Evolutionary conservation across 495 filamentous ascomycete species (phyloP), one percentile per base, ranked within the genome.

Genomic region (Aspergillus asperescens): DNA sequence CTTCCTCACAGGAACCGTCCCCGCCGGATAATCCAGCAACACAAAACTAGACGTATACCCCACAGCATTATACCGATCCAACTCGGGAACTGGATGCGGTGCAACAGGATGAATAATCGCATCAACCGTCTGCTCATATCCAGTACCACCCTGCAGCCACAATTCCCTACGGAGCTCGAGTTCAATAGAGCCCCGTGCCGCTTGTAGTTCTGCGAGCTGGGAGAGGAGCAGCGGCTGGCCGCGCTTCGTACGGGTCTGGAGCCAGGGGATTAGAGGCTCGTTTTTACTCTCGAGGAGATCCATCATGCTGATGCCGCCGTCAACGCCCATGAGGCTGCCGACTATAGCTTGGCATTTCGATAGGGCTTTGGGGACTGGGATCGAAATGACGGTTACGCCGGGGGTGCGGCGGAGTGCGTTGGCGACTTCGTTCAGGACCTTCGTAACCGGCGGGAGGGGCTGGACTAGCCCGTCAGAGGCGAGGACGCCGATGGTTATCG

Each of bases 1-100:
- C 1, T 60, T 52, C 4, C 82, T 62, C 6, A 85, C 74, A 0
- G 82, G 83, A 0, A 85, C 53, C 1, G 68, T 63, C 0, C 77
- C 84, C n/a, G 82, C 77, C 0, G 82, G 77, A 48, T 76, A 83
- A 58, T 87, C 82, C 12, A 87, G 59, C 48, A 85, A 55, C 6
- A 83, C 81, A 48, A 81, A 85, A 8, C 67, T 72, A 13, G 72
- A 77, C 0, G 83, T 85, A 58, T 86, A 86, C 22, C 80, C 77
- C 0, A 80, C 74, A 0, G 71, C 75, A 66, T 83, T 83, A 67
- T 81, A 87, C 3, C 74, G 61, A 63, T 87, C 84, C 40, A 83
- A 69, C n/a, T 74, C 67, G 0, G 83, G 81, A 0, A 84, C 83
- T 0, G 85, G 81, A 56, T 86, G 84, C 0, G 79, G 79, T 12